phyloP scores from a whole-genome alignment of 2,329 filamentous ascomycete species.

The Ophiostoma pallidulum region DNA sequence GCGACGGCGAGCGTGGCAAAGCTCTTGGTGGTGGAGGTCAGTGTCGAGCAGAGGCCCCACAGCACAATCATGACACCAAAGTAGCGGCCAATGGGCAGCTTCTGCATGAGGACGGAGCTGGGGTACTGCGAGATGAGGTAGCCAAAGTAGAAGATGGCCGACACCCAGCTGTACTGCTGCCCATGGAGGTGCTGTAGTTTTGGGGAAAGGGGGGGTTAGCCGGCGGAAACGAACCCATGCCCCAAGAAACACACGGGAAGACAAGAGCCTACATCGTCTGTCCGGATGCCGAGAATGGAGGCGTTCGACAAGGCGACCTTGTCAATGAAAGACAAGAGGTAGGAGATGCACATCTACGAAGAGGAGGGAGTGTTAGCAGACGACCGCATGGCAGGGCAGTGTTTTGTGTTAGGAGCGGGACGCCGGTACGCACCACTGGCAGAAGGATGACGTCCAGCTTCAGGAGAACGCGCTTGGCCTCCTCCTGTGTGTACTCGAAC shows the following conservation, averaged over 20 bases:
- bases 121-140: constrained; percentile 32
- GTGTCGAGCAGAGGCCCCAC: constrained; percentile 1
- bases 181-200: constrained; percentile 17
- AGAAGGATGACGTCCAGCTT: constrained; percentile 9
- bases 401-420: not conserved
- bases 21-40: not conserved
- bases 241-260: too few species aligned
- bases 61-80: constrained; percentile 34
- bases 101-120: constrained; percentile 30
- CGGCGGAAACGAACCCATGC: not conserved
- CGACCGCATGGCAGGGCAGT: not conserved
- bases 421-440: constrained; percentile 1
- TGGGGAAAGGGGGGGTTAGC: too few species aligned
- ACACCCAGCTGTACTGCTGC: constrained; percentile 34
- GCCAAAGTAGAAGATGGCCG: constrained; percentile 34
- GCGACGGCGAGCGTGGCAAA: constrained; percentile 8
- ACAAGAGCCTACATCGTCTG: constrained; percentile 3
- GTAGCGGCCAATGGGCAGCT: constrained; percentile 31
- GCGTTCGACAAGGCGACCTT: constrained; percentile 11
- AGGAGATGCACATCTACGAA: constrained; percentile 10
- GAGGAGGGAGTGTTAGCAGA: too few species aligned
- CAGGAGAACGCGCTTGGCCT: constrained; percentile 1
- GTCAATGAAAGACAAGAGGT: constrained; percentile 11
- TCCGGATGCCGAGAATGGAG: constrained; percentile 12
- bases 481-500: constrained; percentile 9